Conservation (phyloP, 2,329 filamentous ascomycete species). For the Fusarium sulawesiense region DNA sequence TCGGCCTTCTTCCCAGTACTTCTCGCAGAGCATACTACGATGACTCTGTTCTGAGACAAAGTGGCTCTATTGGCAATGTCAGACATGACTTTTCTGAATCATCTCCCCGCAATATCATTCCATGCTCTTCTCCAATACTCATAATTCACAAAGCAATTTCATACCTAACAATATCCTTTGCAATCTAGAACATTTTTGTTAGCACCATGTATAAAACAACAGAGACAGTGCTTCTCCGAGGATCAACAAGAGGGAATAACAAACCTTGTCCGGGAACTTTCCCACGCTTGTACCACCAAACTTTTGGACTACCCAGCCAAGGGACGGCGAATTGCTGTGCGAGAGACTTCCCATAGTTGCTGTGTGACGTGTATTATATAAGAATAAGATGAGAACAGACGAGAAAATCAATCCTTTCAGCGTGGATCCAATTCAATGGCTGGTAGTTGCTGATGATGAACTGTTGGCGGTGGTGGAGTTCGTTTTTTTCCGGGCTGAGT, state of each 20-base stretch:
- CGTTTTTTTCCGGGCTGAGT: slow-evolving; percentile 43
- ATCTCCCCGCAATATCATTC: slow-evolving; percentile 5
- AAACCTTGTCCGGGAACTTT: slow-evolving; percentile 82
- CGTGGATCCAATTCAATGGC: slow-evolving; percentile 6
- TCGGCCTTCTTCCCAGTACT: slow-evolving; percentile 95
- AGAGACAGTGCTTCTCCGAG: slow-evolving; percentile 1
- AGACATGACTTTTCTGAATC: slow-evolving; percentile 22
- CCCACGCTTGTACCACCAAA: slow-evolving; percentile 96
- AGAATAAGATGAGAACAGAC: not conserved
- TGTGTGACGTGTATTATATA: not conserved
- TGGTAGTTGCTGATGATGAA: slow-evolving; percentile 2
- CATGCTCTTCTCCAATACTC: not conserved
- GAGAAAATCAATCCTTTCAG: not conserved
- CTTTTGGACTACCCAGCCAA: slow-evolving; percentile 89
- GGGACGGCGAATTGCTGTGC: slow-evolving; percentile 52
- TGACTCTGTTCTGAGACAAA: slow-evolving; percentile 78
- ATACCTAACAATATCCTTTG: slow-evolving; percentile 58
- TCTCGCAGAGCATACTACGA: slow-evolving; percentile 94
- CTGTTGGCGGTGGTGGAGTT: slow-evolving; percentile 23
- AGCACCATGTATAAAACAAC: slow-evolving; percentile 17
- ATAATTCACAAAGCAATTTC: slow-evolving; percentile 22
- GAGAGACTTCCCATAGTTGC: slow-evolving; percentile 50
- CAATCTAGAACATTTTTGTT: slow-evolving; percentile 50
- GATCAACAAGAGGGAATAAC: slow-evolving; percentile 44
- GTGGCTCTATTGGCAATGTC: slow-evolving; percentile 51